These are phyloP conservation scores for Cladosporium sp. DNA, from an alignment of 2,329 filamentous ascomycete species.

Conservation along the genomic window DNA sequence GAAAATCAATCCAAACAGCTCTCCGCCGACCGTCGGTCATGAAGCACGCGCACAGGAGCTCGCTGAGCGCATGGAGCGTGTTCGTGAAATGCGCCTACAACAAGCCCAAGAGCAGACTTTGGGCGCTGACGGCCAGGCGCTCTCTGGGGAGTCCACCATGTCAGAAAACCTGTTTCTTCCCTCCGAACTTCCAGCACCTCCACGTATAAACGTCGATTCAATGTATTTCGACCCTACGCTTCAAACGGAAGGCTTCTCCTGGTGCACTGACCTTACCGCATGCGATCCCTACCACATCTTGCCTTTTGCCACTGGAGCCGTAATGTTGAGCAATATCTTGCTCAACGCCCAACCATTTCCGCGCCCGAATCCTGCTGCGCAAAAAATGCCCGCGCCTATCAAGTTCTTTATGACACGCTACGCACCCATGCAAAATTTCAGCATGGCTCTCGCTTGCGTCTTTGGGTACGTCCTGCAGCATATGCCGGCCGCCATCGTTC, in stretches of 20 bases:
- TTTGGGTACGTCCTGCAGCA: conserved; percentile 40
- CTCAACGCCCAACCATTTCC: conserved; percentile 12
- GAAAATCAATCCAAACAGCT: neutral
- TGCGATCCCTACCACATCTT: conserved; percentile 56
- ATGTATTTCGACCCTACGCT: conserved; percentile 49
- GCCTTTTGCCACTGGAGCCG: conserved; percentile 51
- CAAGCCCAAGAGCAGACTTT: neutral
- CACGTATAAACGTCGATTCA: neutral
- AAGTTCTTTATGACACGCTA: conserved; percentile 15
- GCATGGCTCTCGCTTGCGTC: conserved; percentile 36
- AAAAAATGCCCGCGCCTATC: neutral
- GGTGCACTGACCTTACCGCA: conserved; percentile 60
- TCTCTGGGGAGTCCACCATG: neutral
- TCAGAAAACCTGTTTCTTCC: neutral
- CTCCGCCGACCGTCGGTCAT: neutral
- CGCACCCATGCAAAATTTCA: conserved; percentile 26
- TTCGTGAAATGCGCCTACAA: neutral
- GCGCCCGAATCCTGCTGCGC: conserved; percentile 2
- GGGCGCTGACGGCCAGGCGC: neutral
- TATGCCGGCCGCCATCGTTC: conserved; percentile 44
- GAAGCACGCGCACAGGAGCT: conserved; percentile 8
- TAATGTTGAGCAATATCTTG: conserved; percentile 53
- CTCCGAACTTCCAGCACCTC: conserved; percentile 9
- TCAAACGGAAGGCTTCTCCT: conserved; percentile 59
- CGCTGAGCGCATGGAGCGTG: neutral